Evolutionary conservation across 2,329 filamentous ascomycete species (phyloP).

Genomic region (Phialophora verrucosa): DNA sequence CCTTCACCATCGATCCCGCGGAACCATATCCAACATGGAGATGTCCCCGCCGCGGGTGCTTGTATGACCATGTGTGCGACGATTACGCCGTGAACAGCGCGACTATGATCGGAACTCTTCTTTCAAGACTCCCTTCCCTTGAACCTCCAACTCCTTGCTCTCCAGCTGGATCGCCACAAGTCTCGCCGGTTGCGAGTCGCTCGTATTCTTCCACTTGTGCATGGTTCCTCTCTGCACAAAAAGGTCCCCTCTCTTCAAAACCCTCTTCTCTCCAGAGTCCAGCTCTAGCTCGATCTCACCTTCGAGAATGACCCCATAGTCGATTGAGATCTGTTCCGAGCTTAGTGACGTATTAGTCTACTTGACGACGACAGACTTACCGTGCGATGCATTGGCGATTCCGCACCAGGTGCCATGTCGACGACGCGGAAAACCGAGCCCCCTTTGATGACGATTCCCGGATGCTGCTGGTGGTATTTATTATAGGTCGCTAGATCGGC

Average conservation of each 20-base stretch:
- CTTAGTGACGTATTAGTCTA: neutral
- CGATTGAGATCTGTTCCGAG: conserved; percentile 46
- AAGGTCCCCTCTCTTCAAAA: conserved; percentile 56
- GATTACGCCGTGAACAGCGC: neutral
- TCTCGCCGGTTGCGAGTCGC: conserved; percentile 33
- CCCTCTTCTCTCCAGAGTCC: conserved; percentile 56
- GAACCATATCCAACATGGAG: neutral
- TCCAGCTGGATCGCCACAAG: conserved; percentile 37
- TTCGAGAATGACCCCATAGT: conserved; percentile 62
- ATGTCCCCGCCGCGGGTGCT: neutral
- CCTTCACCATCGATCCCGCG: too few relatives aligned
- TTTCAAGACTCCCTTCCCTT: conserved; percentile 26
- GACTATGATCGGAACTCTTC: conserved; percentile 19
- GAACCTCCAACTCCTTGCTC: conserved; percentile 25
- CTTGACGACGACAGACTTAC: conserved; percentile 37
- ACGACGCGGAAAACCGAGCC: conserved; percentile 32
- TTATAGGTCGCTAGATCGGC: conserved; percentile 32
- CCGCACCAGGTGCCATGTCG: conserved; percentile 53
- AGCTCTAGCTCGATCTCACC: conserved; percentile 59
- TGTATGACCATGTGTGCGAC: too few relatives aligned
- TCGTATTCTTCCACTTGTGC: conserved; percentile 48
- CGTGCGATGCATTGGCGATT: conserved; percentile 59
- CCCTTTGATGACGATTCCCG: conserved; percentile 32
- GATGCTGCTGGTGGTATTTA: conserved; percentile 30
- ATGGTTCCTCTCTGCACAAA: conserved; percentile 34